phyloP scores from a whole-genome alignment of 805 yeast genomes.

The Candida tibetensis region DNA sequence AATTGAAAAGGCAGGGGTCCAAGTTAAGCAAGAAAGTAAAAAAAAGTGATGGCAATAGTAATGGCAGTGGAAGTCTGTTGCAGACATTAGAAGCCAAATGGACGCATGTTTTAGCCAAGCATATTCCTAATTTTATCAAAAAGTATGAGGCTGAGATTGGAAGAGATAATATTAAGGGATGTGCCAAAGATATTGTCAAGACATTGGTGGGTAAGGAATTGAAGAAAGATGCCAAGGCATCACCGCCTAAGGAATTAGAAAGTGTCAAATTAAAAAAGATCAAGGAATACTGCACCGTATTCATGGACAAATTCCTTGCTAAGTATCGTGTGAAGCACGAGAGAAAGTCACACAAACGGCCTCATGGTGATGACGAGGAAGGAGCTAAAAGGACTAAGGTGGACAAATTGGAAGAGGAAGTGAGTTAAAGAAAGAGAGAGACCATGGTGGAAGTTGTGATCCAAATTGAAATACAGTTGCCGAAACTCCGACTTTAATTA shows the following conservation, averaged over 20 bases:
- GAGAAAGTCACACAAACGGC: constrained; percentile 12
- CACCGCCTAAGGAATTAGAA: constrained; percentile 56
- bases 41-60: constrained; percentile 8
- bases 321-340: constrained; percentile 44
- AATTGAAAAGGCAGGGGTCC: neutral
- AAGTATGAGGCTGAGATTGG: constrained; percentile 66
- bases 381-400: constrained; percentile 3
- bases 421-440: neutral
- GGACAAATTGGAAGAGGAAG: neutral
- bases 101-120: constrained; percentile 58
- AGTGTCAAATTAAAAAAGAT: constrained; percentile 68
- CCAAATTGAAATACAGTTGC: too few relatives aligned
- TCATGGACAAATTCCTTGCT: constrained; percentile 63
- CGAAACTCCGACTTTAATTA: too few relatives aligned
- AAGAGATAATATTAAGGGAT: constrained; percentile 67
- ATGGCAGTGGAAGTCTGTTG: constrained; percentile 2
- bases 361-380: constrained; percentile 2
- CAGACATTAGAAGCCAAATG: constrained; percentile 30
- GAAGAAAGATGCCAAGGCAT: constrained; percentile 39
- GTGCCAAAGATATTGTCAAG: constrained; percentile 77
- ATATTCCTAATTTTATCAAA: constrained; percentile 76
- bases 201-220: constrained; percentile 67
- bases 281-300: constrained; percentile 56
- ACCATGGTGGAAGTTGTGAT: too few relatives aligned
- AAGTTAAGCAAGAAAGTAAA: constrained; percentile 5